phyloP scores from a whole-genome alignment of 106 monocot species.

The Vanilla planifolia region DNA sequence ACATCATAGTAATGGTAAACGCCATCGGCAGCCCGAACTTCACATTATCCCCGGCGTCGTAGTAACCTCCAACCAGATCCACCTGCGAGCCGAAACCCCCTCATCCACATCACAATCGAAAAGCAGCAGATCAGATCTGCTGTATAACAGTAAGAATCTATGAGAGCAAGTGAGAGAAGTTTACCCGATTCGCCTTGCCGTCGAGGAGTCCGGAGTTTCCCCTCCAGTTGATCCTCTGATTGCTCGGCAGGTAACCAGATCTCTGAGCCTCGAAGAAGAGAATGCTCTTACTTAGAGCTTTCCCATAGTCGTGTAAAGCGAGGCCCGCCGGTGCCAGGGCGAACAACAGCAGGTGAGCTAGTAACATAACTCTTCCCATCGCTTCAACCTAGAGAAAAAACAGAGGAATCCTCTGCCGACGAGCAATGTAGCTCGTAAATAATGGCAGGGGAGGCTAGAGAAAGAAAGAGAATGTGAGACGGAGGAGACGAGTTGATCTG shows the following conservation, averaged over 20 bases:
- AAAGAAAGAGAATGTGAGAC: not conserved
- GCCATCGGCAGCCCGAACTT: slow-evolving; percentile 79
- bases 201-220: slow-evolving; percentile 69
- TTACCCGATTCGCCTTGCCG: slow-evolving; percentile 78
- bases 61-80: slow-evolving; percentile 72
- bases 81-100: slow-evolving; percentile 22
- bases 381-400: not conserved
- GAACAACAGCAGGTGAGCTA: slow-evolving; percentile 1
- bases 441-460: no score
- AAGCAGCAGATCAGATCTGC: not conserved
- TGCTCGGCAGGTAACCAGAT: slow-evolving; percentile 64
- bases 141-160: not conserved
- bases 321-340: slow-evolving; percentile 7
- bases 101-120: no score
- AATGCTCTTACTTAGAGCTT: slow-evolving; percentile 79
- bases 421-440: slow-evolving; percentile 4
- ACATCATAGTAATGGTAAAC: slow-evolving; percentile 68
- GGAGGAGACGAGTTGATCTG: not conserved
- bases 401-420: not conserved
- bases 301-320: slow-evolving; percentile 70
- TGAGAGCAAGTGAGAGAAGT: not conserved
- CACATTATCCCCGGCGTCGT: slow-evolving; percentile 84
- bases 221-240: slow-evolving; percentile 80
- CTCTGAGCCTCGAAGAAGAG: slow-evolving; percentile 95
- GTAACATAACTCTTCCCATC: slow-evolving; percentile 4